Base-by-base conservation (phyloP, 2,329 filamentous ascomycete species). In the Colletotrichum magnum region DNA sequence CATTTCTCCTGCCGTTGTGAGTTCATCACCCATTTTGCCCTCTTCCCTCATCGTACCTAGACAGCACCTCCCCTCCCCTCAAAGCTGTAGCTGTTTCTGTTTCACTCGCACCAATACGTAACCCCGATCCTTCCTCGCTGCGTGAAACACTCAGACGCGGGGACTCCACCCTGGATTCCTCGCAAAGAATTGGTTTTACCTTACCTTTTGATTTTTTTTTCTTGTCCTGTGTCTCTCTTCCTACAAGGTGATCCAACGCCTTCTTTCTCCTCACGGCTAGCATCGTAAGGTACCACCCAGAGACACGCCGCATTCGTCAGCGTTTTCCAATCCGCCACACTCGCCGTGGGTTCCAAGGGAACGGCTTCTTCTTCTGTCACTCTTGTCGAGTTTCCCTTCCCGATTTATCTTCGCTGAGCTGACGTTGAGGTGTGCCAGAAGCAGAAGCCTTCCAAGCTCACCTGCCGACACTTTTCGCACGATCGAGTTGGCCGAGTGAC, bases 111-210 rank as follows among this genome's bases (percentile, higher is more conserved):
- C 50, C 58, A 60, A 51, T 32, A 60, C 62, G 43, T 60, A 69
- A 50, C 45, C 43, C 58, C 64, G 63, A 53, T 48, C 54, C 45
- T 60, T 58, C 68, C n/a, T 68, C 52, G 68, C 53, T 58, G 64
- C 39, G 52, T 68, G 64, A 70, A 52, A 67, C 68, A 68, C 58
- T 53, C 64, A 41, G 48, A 54, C 52, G 18, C 52, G 47, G 24
- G 13, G 56, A 70, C 58, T 63, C 64, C 68, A 70, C 53, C 48
- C 52, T 50, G 21, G 18, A 68, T 68, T 70, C 57, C 64, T 48
- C 53, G 15, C 48, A 28, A 39, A 63, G 68, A 70, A 57, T 54
- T 54, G 64, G 39, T 47, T 36, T 61, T 53, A 48, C 12, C 13
- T 57, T 48, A 16, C 13, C 16, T 43, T 62, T 5, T 53, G 28